Evolutionary conservation across 495 filamentous ascomycete species (phyloP), one percentile per base, ranked within the genome.

Genomic region (Astrothelium macrocarpum): DNA sequence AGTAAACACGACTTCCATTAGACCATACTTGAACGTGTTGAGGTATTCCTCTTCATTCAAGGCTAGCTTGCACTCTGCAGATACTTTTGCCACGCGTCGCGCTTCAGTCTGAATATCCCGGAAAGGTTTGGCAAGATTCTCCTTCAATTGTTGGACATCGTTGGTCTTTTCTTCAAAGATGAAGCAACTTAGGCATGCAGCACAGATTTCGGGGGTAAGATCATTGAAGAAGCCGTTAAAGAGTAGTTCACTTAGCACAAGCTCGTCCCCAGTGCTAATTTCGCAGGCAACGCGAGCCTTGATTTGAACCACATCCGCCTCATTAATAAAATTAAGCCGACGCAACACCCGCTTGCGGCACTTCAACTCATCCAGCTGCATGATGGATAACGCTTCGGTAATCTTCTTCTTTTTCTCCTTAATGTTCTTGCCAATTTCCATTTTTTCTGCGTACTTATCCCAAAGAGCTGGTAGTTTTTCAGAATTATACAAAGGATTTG

Each of bases 151-250:
- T 36, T 77, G 78, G n/a, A 81, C 75, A 36, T 91, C 84, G 59
- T 90, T 85, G 36, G 87, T 82, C 76, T 95, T 95, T 78, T 98
- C 94, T 73, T 98, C 94, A 66, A 96, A 96, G 64, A 97, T 91
- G 76, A 98, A 98, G 67, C 89, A 88, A 71, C 89, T 95, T 60
- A 98, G 79, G 11, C 89, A 81, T 20, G 93, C 84, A 1, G 95
- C 94, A 66, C 83, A 86, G 71, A 92, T 80, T 71, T 97, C 93
- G 0, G 94, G 91, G 0, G 84, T 85, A 31, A 97, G 79, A 68
- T 96, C 91, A 74, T 97, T 97, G 81, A 98, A 98, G 80, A 96
- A 96, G 61, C 91, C 84, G 74, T 97, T 95, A 78, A 98, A 97
- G 3, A 98, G 82, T 32, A 98, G 78, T 75, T 98, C 95, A 53